Evolutionary conservation across 2,329 filamentous ascomycete species (phyloP), one percentile per base, ranked within the genome.

Genomic region (Beauveria bassiana): DNA sequence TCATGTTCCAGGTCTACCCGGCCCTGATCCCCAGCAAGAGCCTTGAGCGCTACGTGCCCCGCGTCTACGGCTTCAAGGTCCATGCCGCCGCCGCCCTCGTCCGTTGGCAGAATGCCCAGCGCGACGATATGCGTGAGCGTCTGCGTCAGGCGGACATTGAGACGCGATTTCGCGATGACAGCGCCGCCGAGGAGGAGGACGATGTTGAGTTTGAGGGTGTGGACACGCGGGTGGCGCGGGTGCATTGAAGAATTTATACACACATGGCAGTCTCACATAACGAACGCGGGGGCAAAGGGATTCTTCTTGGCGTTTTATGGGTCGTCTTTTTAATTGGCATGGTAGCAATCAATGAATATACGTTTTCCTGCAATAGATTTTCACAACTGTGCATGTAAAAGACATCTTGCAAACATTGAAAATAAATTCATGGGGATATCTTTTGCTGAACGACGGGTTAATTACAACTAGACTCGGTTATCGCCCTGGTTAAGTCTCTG

Each of bases 1-100:
- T 99, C 76, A 86, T 99, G 65, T 98, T 99, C 80, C 95, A 99
- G 75, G 95, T 99, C 61, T 98, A 98, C 73, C 93, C 95, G 6
- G 86, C 90, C 26, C 82, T 99, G 68, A 86, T 96, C 57, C 95
- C 95, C 3, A 80, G 86, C 67, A 99, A 98, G 82, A 91, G 86
- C 68, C 81, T 87, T 65, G 87, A 91, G 66, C 86, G 95, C 67
- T 97, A 98, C 76, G 85, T 93, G 61, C 95, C 95, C 26, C 86
- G 90, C 62, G 89, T 96, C 64, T 99, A 95, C 74, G 95, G 95
- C 40, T 99, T 99, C 81, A 91, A 91, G 71, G 92, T 99, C 6
- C 95, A 99, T 76, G 90, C 92, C 5, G 84, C 89, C 18, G 93
- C 95, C 0, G 88, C 93, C 3, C 79, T 99, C 67, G 86, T 92